Conservation (phyloP, 2,329 filamentous ascomycete species). For the Domatiomyces catenatus region DNA sequence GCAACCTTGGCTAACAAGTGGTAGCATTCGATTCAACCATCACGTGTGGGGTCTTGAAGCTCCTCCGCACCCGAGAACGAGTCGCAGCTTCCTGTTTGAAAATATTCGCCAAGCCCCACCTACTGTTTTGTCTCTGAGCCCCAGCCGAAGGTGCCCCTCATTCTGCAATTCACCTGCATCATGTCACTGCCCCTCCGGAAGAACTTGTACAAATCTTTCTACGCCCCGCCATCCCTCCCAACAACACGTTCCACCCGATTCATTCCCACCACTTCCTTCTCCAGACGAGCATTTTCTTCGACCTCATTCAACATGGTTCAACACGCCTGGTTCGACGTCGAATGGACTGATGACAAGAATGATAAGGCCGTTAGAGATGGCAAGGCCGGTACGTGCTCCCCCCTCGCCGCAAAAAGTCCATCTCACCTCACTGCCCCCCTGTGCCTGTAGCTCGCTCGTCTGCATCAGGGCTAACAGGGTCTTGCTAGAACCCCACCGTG, state of each 20-base stretch:
- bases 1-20: not conserved
- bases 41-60: not conserved
- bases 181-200: conserved; percentile 7
- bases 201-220: conserved; percentile 15
- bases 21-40: not conserved
- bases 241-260: conserved; percentile 19
- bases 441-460: not conserved
- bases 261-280: conserved; percentile 4
- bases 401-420: conserved; percentile 7
- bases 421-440: conserved; percentile 1
- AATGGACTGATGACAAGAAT: conserved; percentile 43
- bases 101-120: not conserved
- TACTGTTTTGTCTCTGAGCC: not conserved
- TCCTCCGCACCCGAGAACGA: not conserved
- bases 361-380: conserved; percentile 28
- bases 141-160: conserved; percentile 1
- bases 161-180: conserved; percentile 2
- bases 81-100: not conserved
- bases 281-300: conserved; percentile 12
- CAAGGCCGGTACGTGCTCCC: conserved; percentile 5
- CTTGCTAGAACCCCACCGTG: conserved; percentile 44
- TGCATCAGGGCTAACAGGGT: not conserved
- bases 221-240: conserved; percentile 26
- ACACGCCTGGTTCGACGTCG: conserved; percentile 62
- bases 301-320: conserved; percentile 58